Conservation (phyloP, 164 flowering plant genomes). For the Magnolia kwangsiensis region DNA sequence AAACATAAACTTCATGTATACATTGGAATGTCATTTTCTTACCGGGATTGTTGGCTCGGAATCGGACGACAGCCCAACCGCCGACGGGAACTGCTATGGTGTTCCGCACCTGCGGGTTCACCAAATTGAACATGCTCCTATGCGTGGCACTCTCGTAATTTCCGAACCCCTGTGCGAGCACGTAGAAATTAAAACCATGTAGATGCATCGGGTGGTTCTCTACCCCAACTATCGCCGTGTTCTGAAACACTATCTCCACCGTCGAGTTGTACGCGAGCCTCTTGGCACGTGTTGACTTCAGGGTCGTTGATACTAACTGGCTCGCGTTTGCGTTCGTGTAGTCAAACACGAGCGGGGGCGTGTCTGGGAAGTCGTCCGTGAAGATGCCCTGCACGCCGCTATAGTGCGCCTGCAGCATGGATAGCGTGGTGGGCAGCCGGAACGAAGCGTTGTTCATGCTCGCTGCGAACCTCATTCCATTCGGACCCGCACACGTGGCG, state of each 20-base stretch:
- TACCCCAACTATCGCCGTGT: constrained; percentile 45
- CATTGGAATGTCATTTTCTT: background rate
- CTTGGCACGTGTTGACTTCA: constrained; percentile 46
- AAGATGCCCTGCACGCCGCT: constrained; percentile 35
- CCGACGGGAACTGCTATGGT: constrained; percentile 72
- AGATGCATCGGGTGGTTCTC: constrained; percentile 74
- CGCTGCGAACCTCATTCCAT: constrained; percentile 34
- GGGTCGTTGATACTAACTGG: constrained; percentile 14
- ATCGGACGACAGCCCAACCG: constrained; percentile 80
- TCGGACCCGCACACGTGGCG: constrained; percentile 33
- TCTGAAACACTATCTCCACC: constrained; percentile 67
- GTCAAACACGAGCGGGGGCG: constrained; percentile 50
- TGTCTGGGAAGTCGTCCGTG: constrained; percentile 54
- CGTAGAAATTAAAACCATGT: constrained; percentile 49
- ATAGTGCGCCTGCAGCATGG: constrained; percentile 52
- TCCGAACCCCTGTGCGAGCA: constrained; percentile 74
- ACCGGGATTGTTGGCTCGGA: constrained; percentile 70
- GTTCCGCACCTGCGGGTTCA: constrained; percentile 61
- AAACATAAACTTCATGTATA: too few species aligned
- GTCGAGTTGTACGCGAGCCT: constrained; percentile 42
- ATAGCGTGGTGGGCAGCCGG: constrained; percentile 28
- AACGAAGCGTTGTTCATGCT: constrained; percentile 71
- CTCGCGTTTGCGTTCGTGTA: constrained; percentile 37
- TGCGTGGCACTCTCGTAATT: constrained; percentile 37
- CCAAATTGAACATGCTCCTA: constrained; percentile 40